phyloP scores from a whole-genome alignment of 2,329 filamentous ascomycete species.

The Lojkania enalia region DNA sequence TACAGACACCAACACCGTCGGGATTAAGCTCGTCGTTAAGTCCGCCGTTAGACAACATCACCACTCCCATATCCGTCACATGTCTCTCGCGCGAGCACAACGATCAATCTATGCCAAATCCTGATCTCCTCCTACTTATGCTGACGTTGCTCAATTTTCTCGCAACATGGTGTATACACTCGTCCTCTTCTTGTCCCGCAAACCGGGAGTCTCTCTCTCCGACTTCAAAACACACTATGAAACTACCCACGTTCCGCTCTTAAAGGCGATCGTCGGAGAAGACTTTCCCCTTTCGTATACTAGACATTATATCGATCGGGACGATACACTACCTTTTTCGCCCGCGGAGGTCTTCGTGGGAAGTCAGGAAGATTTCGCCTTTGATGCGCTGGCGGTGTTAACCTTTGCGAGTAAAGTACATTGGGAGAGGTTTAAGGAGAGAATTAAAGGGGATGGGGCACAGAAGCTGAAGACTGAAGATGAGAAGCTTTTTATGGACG shows the following conservation, averaged over 20 bases:
- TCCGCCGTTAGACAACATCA: background rate
- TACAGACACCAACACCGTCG: too few species aligned
- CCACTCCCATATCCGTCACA: background rate
- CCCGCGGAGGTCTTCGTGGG: conserved; percentile 14
- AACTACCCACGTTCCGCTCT: conserved; percentile 24
- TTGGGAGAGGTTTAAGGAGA: conserved; percentile 18
- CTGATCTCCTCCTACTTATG: too few species aligned
- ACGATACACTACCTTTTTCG: background rate
- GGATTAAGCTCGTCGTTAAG: background rate
- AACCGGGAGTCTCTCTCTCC: conserved; percentile 18
- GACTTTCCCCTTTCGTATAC: conserved; percentile 26
- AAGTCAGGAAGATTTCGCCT: conserved; percentile 12
- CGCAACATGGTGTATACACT: conserved; percentile 23
- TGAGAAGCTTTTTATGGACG: conserved; percentile 19
- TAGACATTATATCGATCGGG: conserved; percentile 26
- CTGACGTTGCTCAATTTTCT: background rate
- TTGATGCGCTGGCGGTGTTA: conserved; percentile 24
- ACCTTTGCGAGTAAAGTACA: conserved; percentile 23
- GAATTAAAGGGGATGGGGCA: background rate
- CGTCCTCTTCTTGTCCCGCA: conserved; percentile 23
- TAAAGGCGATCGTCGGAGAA: conserved; percentile 23
- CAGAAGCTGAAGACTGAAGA: conserved; percentile 14
- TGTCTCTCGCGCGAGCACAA: background rate
- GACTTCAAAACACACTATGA: conserved; percentile 30
- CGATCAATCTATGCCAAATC: background rate